Base-by-base conservation (phyloP, 352 stramenopile species). In the Thraustochytrium striatum region DNA sequence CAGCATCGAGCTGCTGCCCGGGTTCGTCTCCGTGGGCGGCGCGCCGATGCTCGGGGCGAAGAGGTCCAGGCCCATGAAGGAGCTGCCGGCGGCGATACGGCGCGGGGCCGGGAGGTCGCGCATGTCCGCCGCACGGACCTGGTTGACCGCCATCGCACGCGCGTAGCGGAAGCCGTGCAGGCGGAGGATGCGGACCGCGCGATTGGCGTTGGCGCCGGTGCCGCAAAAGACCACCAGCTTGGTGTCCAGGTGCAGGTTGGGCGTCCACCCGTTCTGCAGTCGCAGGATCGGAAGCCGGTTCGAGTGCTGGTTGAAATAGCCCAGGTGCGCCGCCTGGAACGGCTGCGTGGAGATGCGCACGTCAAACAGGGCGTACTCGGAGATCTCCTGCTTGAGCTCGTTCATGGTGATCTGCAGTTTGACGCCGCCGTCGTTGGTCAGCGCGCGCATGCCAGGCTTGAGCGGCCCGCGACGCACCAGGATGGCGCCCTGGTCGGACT, bases 41-140 rank as follows among this genome's bases (percentile, higher is more conserved):
- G 61, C 32, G 3, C n/a, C 61, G 13, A 70, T 13, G 35, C 61
- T 55, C 33, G 61, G 28, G 5, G n/a, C 61, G 61, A 70, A 70
- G 61, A 61, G 8, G 5, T 61, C 55, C 11, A 61, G 55, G 30
- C 0, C 55, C 16, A 7, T 30, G 16, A 61, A 21, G 7, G 25
- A 32, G 25, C 52, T n/a, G 25, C 19, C 25, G 8, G 21, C 16
- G 21, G 19, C 33, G 19, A 32, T 59, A 33, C 52, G 52, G 33
- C 0, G 25, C 52, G 1, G 33, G 0, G 3, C 33, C 52, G 19
- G 52, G n/a, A n/a, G 19, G 52, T 69, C 58, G 9, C n/a, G 11
- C 13, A 30, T 38, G 2, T 21, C 35, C 11, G 35, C 58, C 19
- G 19, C 21, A 43, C 19, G 33, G 8, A 30, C 11, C 32, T 69